phyloP scores from a whole-genome alignment of 2,329 filamentous ascomycete species.

The Alternaria burnsii region DNA sequence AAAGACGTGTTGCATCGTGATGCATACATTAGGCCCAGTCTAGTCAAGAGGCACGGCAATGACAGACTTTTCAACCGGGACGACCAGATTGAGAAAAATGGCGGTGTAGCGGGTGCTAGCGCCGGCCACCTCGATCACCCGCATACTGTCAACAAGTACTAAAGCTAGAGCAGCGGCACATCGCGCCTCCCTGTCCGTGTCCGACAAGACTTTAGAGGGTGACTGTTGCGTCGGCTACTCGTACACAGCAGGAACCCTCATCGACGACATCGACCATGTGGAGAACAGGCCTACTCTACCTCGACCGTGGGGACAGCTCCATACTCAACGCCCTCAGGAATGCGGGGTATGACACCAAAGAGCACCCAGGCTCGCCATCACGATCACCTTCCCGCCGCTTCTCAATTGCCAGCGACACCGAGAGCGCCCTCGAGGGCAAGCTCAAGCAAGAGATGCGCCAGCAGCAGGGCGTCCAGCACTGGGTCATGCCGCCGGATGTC shows the following conservation, averaged over 20 bases:
- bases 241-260: slow-evolving; percentile 24
- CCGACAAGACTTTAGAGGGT: slow-evolving; percentile 23
- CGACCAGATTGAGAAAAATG: slow-evolving; percentile 14
- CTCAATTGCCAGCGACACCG: slow-evolving; percentile 26
- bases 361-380: slow-evolving; percentile 23
- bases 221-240: slow-evolving; percentile 22
- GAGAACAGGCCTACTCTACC: slow-evolving; percentile 33
- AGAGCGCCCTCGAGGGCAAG: slow-evolving; percentile 18
- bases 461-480: slow-evolving; percentile 22
- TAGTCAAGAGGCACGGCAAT: slow-evolving; percentile 14
- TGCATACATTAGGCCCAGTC: slow-evolving; percentile 4
- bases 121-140: slow-evolving; percentile 17
- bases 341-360: slow-evolving; percentile 29
- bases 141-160: slow-evolving; percentile 23
- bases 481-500: slow-evolving; percentile 20
- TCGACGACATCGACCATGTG: slow-evolving; percentile 33
- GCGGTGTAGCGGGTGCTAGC: slow-evolving; percentile 26
- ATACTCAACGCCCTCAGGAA: slow-evolving; percentile 31
- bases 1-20: slow-evolving; percentile 9
- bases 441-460: slow-evolving; percentile 18
- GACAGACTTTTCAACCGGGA: slow-evolving; percentile 17
- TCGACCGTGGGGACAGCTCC: slow-evolving; percentile 34
- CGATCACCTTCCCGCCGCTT: slow-evolving; percentile 25
- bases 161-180: slow-evolving; percentile 22
- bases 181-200: slow-evolving; percentile 24